Conservation (phyloP, 768 basidiomycete species). For the Gymnopilus junonius region DNA sequence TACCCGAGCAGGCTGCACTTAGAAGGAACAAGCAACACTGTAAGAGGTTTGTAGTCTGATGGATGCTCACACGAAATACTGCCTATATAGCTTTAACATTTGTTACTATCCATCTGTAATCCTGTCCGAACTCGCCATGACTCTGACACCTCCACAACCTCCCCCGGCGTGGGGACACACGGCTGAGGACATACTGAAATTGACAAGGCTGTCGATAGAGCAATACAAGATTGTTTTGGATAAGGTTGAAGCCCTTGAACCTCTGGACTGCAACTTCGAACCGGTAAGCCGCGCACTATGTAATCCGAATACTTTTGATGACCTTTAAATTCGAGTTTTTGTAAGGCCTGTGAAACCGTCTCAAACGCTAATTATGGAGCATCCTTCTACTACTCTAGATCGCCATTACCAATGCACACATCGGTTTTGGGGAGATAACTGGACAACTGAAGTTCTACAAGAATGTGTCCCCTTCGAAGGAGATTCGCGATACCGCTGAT, state of each 20-base stretch:
- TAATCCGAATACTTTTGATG: neutral
- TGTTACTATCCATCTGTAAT: slow-evolving; percentile 8
- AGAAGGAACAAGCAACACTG: too few relatives aligned
- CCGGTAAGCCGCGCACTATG: slow-evolving; percentile 51
- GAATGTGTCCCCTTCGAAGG: slow-evolving; percentile 75
- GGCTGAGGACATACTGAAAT: slow-evolving; percentile 56
- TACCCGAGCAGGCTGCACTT: too few relatives aligned
- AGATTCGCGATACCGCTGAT: slow-evolving; percentile 81
- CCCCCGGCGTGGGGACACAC: slow-evolving; percentile 73
- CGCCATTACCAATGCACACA: slow-evolving; percentile 63
- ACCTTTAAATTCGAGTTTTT: slow-evolving; percentile 56
- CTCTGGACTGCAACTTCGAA: slow-evolving; percentile 64
- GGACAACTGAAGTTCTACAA: slow-evolving; percentile 83
- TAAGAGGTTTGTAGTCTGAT: too few relatives aligned
- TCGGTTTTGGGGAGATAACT: slow-evolving; percentile 49
- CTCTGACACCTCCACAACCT: slow-evolving; percentile 66
- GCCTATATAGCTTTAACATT: slow-evolving; percentile 21
- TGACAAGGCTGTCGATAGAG: slow-evolving; percentile 63
- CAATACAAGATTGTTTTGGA: slow-evolving; percentile 59
- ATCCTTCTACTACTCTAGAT: slow-evolving; percentile 43
- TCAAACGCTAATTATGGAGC: too few relatives aligned
- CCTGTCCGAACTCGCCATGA: slow-evolving; percentile 33
- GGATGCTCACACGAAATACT: too few relatives aligned
- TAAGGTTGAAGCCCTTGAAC: slow-evolving; percentile 58
- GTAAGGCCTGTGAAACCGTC: too few relatives aligned